Base-by-base conservation (phyloP, 1,139 yeast genomes). In the Sugiyamaella pinicola region DNA sequence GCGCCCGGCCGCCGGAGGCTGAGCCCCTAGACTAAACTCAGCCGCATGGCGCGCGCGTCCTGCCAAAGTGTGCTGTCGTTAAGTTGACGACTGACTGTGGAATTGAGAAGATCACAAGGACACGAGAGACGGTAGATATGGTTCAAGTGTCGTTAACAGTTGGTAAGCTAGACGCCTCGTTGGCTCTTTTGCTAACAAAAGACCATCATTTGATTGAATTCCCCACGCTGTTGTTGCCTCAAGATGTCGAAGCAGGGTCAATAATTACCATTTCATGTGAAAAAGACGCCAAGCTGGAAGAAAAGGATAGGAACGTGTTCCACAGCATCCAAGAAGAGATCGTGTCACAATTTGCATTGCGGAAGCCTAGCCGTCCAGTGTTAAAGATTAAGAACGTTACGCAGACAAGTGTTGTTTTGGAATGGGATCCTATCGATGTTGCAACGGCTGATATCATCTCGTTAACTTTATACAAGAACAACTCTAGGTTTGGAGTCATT, bases 161-260 rank as follows among this genome's bases (percentile, higher is more conserved):
- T 15, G 99, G 99, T 45, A 91, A 91, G 73, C 77, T 93, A 50
- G 99, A 93, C 69, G 96, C 98, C 19, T 90, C 97, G 1, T 77
- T 93, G 69, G 98, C 99, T 28, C 76, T 93, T 49, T 76, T 93
- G 46, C 80, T 95, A 46, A 91, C 99, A 22, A 82, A 86, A 56
- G 97, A 91, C 69, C 98, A 91, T 68, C 97, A 91, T 69, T 78
- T 93, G 58, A 91, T 93, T 62, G 99, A 95, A 67, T 93, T 93
- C 66, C 99, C 99, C 13, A 90, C 98, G 7, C 84, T 91, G 52
- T 74, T 93, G 53, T 76, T 93, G 50, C 99, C 99, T 8, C 86
- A 85, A 64, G 93, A 95, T 41, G 95, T 91, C 42, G 79, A 81
- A 59, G 95, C 99, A 1, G 99, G 99, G 4, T 87, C 96, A n/a